phyloP scores from a whole-genome alignment of 176 grass and related monocot genomes.

The Carex kokanica region DNA sequence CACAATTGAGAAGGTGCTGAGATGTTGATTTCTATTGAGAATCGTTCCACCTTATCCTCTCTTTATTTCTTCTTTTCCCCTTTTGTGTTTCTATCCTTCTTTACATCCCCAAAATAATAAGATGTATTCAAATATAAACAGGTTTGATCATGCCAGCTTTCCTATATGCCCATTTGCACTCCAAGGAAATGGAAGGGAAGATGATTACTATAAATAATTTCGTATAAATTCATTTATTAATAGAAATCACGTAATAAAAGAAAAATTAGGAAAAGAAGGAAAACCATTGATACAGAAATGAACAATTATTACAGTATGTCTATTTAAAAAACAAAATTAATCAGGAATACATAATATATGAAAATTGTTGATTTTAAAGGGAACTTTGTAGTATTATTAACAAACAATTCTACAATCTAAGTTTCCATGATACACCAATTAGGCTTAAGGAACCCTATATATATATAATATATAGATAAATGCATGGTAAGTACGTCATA shows the following conservation, averaged over 20 bases:
- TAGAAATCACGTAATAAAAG: background rate
- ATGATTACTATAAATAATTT: background rate
- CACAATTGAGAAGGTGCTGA: background rate
- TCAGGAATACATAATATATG: background rate
- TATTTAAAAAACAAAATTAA: background rate
- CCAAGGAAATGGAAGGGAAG: background rate
- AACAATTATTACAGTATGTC: background rate
- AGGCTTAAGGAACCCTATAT: background rate
- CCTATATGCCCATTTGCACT: background rate
- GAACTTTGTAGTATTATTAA: background rate
- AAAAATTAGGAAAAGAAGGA: background rate
- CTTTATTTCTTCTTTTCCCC: background rate
- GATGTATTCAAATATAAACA: background rate
- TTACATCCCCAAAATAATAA: background rate
- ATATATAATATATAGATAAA: background rate
- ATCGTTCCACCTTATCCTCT: background rate
- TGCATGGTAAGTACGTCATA: background rate
- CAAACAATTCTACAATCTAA: background rate
- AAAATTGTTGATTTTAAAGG: background rate
- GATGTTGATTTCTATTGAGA: background rate
- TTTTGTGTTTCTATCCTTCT: background rate
- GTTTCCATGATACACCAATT: background rate
- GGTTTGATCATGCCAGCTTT: background rate
- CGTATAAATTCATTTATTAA: background rate
- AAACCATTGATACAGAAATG: background rate